These are phyloP conservation scores for Oemleria cerasiformis DNA, from an alignment of 306 rosid species.

Conservation along the genomic window DNA sequence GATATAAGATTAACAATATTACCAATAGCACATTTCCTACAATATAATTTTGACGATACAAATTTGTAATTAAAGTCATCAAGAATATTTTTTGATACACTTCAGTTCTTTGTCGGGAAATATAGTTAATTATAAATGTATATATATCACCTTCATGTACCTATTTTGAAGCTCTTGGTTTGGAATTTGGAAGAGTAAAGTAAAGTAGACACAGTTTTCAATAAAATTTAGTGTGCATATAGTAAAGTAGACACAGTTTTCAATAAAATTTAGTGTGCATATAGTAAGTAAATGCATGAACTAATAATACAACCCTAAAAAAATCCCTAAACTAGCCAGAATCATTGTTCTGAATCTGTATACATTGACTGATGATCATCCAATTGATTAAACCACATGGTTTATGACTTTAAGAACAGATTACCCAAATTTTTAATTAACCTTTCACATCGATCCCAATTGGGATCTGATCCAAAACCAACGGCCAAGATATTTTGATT, in stretches of 20 bases:
- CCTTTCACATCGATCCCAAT: neutral
- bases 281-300: constrained; percentile 3
- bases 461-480: constrained; percentile 12
- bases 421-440: neutral
- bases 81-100: too few species aligned
- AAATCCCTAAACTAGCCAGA: neutral
- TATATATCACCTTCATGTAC: constrained; percentile 4
- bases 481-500: neutral
- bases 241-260: neutral
- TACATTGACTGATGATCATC: too few species aligned
- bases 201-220: neutral
- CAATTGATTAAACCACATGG: constrained; percentile 7
- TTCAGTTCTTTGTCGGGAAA: too few species aligned
- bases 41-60: too few species aligned
- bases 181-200: neutral
- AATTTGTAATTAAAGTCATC: neutral
- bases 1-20: neutral
- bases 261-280: neutral
- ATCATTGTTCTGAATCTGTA: neutral
- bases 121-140: too few species aligned
- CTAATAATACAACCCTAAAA: neutral
- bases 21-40: neutral
- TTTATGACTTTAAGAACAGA: neutral
- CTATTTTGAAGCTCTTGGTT: neutral
- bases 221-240: neutral